These are phyloP conservation scores for Pythium rishiriense DNA, from an alignment of 352 stramenopile genomes.

Conservation along the genomic window DNA sequence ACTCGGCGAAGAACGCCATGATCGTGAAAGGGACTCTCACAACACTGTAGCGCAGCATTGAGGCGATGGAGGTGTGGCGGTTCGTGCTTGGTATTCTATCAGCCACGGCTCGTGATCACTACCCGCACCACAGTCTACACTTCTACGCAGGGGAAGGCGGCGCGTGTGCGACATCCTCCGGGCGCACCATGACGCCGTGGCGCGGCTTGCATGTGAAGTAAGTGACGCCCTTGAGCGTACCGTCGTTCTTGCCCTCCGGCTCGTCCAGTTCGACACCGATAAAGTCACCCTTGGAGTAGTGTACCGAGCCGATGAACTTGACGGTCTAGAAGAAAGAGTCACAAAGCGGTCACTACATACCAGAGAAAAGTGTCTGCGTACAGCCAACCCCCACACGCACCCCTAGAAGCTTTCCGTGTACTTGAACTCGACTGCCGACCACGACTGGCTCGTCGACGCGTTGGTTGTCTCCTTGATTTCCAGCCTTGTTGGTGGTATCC, in stretches of 20 bases:
- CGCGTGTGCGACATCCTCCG: conserved; percentile 11
- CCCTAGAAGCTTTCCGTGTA: conserved; percentile 36
- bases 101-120: not conserved
- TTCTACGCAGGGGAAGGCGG: not conserved
- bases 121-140: not conserved
- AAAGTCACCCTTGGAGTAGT: conserved; percentile 77
- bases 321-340: conserved; percentile 34
- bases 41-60: not conserved
- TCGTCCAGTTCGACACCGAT: conserved; percentile 60
- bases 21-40: too few relatives aligned
- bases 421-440: conserved; percentile 37
- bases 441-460: not conserved
- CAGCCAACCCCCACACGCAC: conserved; percentile 1
- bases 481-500: not conserved
- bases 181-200: conserved; percentile 72
- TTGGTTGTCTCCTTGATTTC: conserved; percentile 6
- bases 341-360: not conserved
- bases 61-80: not conserved
- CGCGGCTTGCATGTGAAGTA: conserved; percentile 64
- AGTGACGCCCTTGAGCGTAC: conserved; percentile 56
- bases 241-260: conserved; percentile 71
- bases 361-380: not conserved
- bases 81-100: not conserved
- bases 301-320: conserved; percentile 60
- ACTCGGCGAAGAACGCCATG: not conserved